Percentiles rank a stretch among this genome's conserved stretches.
phyloP scores from a whole-genome alignment of 2,329 filamentous ascomycete species.

The Eutypa lata region DNA sequence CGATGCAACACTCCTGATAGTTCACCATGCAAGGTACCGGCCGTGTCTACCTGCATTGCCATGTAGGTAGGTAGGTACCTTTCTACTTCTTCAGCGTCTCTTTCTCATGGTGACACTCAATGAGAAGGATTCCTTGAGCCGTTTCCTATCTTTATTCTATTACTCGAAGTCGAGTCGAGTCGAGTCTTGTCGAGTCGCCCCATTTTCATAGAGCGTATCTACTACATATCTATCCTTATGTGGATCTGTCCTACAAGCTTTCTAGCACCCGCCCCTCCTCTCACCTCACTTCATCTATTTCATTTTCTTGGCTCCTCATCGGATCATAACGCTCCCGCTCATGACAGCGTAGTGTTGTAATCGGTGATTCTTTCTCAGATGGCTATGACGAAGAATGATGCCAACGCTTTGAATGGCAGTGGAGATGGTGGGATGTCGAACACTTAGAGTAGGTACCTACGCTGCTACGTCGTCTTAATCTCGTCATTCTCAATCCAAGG shows the following conservation, averaged over 20 bases:
- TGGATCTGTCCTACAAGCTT: too few species aligned
- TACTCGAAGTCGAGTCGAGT: neutral
- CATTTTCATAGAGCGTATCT: too few species aligned
- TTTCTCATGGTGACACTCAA: neutral
- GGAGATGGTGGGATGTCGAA: too few species aligned
- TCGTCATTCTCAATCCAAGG: neutral
- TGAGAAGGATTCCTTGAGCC: neutral
- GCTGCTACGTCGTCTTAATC: constrained; percentile 1
- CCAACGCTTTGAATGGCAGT: too few species aligned
- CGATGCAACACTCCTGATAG: neutral
- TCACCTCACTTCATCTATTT: neutral
- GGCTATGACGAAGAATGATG: neutral
- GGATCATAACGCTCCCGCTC: neutral
- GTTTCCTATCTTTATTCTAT: neutral
- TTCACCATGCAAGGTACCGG: neutral
- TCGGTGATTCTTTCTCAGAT: neutral
- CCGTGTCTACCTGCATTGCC: neutral
- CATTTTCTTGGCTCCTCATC: neutral
- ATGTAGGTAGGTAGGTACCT: too few species aligned
- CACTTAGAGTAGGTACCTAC: too few species aligned
- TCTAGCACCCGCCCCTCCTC: neutral
- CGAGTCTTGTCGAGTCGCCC: too few species aligned
- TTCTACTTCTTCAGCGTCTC: neutral
- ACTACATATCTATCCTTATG: too few species aligned
- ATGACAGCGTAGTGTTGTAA: neutral